Conservation (phyloP, 1,284 basidiomycete genomes). For the Puccinia coronata region DNA sequence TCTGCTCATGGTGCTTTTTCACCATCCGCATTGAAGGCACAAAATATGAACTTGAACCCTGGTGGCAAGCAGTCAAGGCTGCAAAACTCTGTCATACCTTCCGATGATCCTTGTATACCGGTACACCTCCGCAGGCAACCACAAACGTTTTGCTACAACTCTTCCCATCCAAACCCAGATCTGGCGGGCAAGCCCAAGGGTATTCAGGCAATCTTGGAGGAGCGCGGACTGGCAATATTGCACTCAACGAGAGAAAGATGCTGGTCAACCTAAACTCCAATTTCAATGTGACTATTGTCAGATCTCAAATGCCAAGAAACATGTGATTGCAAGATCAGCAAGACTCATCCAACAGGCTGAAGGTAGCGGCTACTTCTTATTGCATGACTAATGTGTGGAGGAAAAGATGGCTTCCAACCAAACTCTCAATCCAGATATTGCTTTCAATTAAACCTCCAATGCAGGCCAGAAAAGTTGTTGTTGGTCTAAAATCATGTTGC, state of each 20-base stretch:
- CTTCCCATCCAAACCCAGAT: not conserved
- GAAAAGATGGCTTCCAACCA: not conserved
- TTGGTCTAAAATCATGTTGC: not conserved
- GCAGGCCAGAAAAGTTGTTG: not conserved
- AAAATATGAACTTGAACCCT: constrained; percentile 5
- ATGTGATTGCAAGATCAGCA: not conserved
- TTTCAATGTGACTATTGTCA: not conserved
- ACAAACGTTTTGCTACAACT: not conserved
- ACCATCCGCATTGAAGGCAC: not conserved
- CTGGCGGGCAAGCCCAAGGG: not conserved
- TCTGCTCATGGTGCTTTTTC: not conserved
- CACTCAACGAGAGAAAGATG: not conserved
- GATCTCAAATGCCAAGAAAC: not conserved
- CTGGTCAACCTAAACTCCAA: not conserved
- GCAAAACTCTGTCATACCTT: not conserved
- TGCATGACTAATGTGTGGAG: not conserved
- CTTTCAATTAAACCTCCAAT: not conserved
- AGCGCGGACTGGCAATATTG: not conserved
- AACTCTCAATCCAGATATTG: no score
- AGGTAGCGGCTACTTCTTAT: not conserved
- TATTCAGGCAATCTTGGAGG: no score
- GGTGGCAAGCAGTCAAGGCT: no score
- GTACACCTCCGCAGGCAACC: not conserved
- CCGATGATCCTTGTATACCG: not conserved
- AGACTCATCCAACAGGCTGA: not conserved